phyloP scores from a whole-genome alignment of 345 rosid genomes.

The Mangifera indica region DNA sequence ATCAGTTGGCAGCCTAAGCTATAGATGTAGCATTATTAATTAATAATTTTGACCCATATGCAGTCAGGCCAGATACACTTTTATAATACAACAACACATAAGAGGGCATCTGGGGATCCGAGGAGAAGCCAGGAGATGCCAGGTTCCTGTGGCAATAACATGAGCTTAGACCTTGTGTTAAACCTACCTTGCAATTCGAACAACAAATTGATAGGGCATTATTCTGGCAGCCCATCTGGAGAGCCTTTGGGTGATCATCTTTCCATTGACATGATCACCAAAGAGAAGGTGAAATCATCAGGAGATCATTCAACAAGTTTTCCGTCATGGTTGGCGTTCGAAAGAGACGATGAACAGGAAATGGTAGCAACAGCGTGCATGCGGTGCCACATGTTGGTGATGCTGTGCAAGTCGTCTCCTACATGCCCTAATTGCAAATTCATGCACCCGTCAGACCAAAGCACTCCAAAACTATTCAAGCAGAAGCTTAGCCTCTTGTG shows the following conservation, averaged over 20 bases:
- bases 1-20: too few relatives aligned
- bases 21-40: not conserved
- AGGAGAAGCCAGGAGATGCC: slow-evolving; percentile 34
- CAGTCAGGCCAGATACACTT: slow-evolving; percentile 76
- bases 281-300: slow-evolving; percentile 19
- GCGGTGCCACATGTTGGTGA: slow-evolving; percentile 82
- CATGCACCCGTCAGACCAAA: slow-evolving; percentile 67
- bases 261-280: slow-evolving; percentile 19
- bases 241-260: slow-evolving; percentile 14
- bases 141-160: slow-evolving; percentile 25
- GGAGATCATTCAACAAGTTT: slow-evolving; percentile 18
- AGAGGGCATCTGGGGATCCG: slow-evolving; percentile 54
- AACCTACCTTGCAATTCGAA: slow-evolving; percentile 54
- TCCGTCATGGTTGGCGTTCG: slow-evolving; percentile 55
- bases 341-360: slow-evolving; percentile 45
- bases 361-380: slow-evolving; percentile 80
- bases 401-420: slow-evolving; percentile 71
- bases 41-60: not conserved
- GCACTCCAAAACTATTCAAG: slow-evolving; percentile 44
- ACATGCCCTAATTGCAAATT: slow-evolving; percentile 93
- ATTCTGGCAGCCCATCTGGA: slow-evolving; percentile 12
- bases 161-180: slow-evolving; percentile 78
- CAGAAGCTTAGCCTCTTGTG: slow-evolving; percentile 56
- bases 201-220: slow-evolving; percentile 14
- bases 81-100: slow-evolving; percentile 54